Conservation (phyloP, 169 alveolate species). For the Cryptosporidium xiaoi region DNA sequence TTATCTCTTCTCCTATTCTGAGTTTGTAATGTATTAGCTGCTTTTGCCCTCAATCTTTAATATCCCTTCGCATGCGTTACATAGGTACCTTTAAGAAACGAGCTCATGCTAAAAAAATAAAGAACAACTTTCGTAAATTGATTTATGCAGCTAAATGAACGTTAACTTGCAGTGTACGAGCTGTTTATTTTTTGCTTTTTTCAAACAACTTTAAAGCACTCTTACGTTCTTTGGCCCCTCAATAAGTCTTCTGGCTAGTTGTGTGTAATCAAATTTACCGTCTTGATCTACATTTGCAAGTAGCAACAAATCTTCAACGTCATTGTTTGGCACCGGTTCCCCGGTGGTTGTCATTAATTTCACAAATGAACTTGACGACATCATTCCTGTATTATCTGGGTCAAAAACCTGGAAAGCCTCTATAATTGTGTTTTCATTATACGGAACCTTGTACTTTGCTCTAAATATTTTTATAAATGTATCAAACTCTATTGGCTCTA, state of each 20-base stretch:
- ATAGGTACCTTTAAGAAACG: too few relatives aligned
- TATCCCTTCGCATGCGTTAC: too few relatives aligned
- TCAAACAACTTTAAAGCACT: constrained; percentile 6
- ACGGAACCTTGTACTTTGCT: constrained; percentile 62
- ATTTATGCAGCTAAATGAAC: too few relatives aligned
- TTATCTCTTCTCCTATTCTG: too few relatives aligned
- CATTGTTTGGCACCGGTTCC: constrained; percentile 61
- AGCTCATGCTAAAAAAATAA: too few relatives aligned
- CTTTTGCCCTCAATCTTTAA: too few relatives aligned
- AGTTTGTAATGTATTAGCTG: too few relatives aligned
- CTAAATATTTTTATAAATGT: constrained; percentile 59
- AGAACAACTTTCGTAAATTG: too few relatives aligned
- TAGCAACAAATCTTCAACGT: constrained; percentile 54
- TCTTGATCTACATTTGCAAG: constrained; percentile 67
- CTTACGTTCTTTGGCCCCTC: constrained; percentile 72
- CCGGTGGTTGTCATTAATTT: constrained; percentile 69
- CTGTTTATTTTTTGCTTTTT: not conserved
- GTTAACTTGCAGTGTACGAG: too few relatives aligned
- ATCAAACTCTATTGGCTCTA: constrained; percentile 67
- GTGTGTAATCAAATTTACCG: constrained; percentile 61
- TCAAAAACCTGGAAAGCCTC: constrained; percentile 72
- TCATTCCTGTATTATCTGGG: constrained; percentile 60
- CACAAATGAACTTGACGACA: constrained; percentile 42
- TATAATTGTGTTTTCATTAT: constrained; percentile 36
- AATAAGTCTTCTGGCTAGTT: constrained; percentile 60